Percentiles rank a stretch among this genome's conserved stretches.
phyloP scores from a whole-genome alignment of 495 filamentous ascomycete genomes.

The Stereocaulon alpinum region DNA sequence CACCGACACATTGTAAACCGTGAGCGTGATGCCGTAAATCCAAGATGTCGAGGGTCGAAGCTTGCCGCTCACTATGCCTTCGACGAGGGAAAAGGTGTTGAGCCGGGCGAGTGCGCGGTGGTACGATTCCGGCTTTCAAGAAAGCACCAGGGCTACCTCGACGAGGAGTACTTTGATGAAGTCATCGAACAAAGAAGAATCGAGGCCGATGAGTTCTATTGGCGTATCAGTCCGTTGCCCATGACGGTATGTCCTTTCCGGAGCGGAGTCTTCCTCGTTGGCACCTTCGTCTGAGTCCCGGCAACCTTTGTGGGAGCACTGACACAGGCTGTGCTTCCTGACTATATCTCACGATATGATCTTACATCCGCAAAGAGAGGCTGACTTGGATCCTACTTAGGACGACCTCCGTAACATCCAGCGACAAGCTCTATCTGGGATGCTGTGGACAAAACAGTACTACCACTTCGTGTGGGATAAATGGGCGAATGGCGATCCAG shows the following conservation, averaged over 20 bases:
- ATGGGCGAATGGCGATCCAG: slow-evolving; percentile 76
- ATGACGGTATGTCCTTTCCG: slow-evolving; percentile 37
- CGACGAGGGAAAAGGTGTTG: slow-evolving; percentile 75
- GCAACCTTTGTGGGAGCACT: no score
- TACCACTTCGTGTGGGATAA: slow-evolving; percentile 97
- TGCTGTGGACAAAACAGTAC: slow-evolving; percentile 97
- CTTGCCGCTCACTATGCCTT: slow-evolving; percentile 87
- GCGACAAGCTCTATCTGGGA: slow-evolving; percentile 83
- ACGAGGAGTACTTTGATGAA: slow-evolving; percentile 88
- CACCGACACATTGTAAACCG: slow-evolving; percentile 76
- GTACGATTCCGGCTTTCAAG: slow-evolving; percentile 82
- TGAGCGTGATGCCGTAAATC: slow-evolving; percentile 73
- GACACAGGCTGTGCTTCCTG: no score
- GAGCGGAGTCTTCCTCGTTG: no score
- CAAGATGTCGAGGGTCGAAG: slow-evolving; percentile 71
- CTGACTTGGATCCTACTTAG: slow-evolving; percentile 23
- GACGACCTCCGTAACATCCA: slow-evolving; percentile 94
- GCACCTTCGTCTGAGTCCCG: no score
- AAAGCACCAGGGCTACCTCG: slow-evolving; percentile 62
- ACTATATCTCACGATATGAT: no score
- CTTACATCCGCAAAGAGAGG: no score
- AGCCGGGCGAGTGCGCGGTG: slow-evolving; percentile 85
- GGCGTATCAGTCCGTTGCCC: slow-evolving; percentile 80
- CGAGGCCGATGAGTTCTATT: slow-evolving; percentile 95
- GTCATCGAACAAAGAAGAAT: slow-evolving; percentile 73